These are phyloP conservation scores for Stephania cephalantha DNA, from an alignment of 164 flowering plant species.

Conservation along the genomic window DNA sequence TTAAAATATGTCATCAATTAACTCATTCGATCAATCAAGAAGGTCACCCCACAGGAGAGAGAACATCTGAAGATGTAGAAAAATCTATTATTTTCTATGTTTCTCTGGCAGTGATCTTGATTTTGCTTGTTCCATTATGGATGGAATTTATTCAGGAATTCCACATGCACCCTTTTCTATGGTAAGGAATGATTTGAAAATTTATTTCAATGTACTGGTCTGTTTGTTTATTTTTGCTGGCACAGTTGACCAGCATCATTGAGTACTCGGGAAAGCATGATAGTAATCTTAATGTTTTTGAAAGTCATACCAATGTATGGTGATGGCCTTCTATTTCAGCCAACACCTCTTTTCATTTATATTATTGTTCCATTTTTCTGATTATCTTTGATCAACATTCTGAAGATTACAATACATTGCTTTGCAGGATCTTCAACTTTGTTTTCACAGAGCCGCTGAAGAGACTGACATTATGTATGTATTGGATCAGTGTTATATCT, in stretches of 20 bases:
- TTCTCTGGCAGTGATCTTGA: conserved; percentile 38
- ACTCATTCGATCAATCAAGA: conserved; percentile 14
- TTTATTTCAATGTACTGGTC: background rate
- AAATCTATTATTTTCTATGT: conserved; percentile 58
- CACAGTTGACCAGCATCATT: background rate
- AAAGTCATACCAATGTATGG: background rate
- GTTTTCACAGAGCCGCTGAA: conserved; percentile 72
- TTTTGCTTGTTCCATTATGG: conserved; percentile 64
- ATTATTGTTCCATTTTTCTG: background rate
- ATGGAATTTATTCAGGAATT: conserved; percentile 79
- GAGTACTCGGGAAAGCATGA: background rate
- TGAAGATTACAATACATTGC: conserved; percentile 2
- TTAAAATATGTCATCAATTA: conserved; percentile 26
- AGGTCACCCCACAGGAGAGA: conserved; percentile 16
- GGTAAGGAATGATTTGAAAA: conserved; percentile 39
- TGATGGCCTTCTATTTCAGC: background rate
- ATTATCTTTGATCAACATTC: background rate
- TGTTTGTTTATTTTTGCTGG: background rate
- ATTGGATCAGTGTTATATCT: conserved; percentile 67
- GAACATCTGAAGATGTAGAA: conserved; percentile 28
- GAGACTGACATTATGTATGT: conserved; percentile 61
- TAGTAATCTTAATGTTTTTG: background rate
- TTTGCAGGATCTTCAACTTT: conserved; percentile 65
- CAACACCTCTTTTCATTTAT: background rate
- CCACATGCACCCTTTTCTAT: conserved; percentile 60